Evolutionary conservation across 352 stramenopile species (phyloP).

Genomic region (Phytophthora ohioensis): DNA sequence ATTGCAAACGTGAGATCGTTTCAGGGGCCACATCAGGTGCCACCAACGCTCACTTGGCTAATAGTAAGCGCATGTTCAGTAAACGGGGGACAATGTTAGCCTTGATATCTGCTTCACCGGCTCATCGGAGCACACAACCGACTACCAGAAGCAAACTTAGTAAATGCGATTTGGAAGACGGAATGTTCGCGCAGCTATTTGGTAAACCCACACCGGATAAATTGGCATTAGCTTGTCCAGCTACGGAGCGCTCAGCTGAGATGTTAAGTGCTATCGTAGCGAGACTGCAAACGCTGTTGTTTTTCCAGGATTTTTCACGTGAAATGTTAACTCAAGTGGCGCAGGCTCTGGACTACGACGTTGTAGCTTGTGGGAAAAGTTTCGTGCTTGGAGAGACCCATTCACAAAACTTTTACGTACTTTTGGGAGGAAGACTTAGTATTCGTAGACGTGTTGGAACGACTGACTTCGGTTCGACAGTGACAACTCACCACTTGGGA

Average conservation of each 20-base stretch:
- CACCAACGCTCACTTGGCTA: not conserved
- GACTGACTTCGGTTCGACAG: conserved; percentile 57
- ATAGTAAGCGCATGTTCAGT: conserved; percentile 25
- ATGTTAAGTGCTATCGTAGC: conserved; percentile 61
- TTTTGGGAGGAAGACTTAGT: conserved; percentile 65
- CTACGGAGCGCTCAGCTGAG: conserved; percentile 45
- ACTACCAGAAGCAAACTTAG: conserved; percentile 20
- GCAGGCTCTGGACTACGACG: conserved; percentile 68
- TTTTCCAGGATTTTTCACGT: conserved; percentile 74
- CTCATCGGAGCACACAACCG: conserved; percentile 15
- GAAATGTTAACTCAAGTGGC: conserved; percentile 56
- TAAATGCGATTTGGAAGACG: conserved; percentile 62
- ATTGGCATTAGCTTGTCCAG: conserved; percentile 60
- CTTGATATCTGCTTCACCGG: not conserved
- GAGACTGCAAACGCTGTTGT: conserved; percentile 61
- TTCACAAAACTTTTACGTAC: conserved; percentile 74
- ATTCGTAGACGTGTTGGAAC: conserved; percentile 62
- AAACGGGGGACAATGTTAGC: conserved; percentile 31
- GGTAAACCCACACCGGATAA: conserved; percentile 72
- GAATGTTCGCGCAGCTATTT: conserved; percentile 74
- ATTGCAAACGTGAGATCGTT: conserved; percentile 50
- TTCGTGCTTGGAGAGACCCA: conserved; percentile 68
- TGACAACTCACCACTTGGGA: conserved; percentile 77
- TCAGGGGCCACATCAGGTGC: not conserved
- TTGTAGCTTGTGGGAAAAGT: conserved; percentile 66